These are phyloP conservation scores for Fragilariopsis cylindrus DNA, from an alignment of 108 stramenopile species.

Conservation along the genomic window DNA sequence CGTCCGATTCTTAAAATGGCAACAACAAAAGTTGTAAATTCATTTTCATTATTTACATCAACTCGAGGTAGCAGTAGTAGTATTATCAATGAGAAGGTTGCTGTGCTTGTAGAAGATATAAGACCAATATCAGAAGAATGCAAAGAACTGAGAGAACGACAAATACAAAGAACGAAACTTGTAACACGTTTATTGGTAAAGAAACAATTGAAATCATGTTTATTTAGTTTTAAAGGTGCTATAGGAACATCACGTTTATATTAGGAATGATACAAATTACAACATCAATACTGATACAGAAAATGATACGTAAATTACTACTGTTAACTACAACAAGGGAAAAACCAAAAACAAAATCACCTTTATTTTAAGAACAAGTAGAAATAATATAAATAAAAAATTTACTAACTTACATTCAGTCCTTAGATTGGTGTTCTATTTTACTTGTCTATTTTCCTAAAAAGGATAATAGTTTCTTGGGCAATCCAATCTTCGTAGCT, in stretches of 20 bases:
- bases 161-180: background rate
- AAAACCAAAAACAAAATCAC: too few species aligned
- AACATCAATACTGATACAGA: too few species aligned
- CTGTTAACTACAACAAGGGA: too few species aligned
- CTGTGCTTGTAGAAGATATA: background rate
- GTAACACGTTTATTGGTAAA: constrained; percentile 3
- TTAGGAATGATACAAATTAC: too few species aligned
- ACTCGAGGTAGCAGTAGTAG: background rate
- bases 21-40: background rate
- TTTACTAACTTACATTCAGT: too few species aligned
- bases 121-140: constrained; percentile 2
- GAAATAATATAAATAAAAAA: too few species aligned
- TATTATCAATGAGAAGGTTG: background rate
- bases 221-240: background rate
- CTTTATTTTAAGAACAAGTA: too few species aligned
- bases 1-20: constrained; percentile 7
- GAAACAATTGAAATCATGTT: background rate
- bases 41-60: background rate
- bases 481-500: too few species aligned
- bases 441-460: too few species aligned
- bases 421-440: too few species aligned
- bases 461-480: too few species aligned
- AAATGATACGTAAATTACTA: too few species aligned
- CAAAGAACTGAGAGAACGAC: background rate
- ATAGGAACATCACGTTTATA: background rate